Base-by-base conservation (phyloP, 768 basidiomycete genomes). In the Kockovaella imperatae region DNA sequence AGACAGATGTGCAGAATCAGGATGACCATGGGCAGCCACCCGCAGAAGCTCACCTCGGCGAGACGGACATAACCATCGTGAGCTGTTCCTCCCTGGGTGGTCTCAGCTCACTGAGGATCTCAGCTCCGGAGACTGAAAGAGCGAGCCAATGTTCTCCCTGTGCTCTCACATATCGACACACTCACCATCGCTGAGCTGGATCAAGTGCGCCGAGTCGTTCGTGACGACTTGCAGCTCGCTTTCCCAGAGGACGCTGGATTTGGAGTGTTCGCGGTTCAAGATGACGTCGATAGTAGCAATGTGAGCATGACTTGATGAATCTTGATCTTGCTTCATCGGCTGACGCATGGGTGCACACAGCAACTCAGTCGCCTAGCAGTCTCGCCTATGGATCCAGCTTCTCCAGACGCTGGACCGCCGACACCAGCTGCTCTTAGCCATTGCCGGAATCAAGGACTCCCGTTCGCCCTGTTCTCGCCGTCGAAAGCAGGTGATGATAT, bases 121-220 rank as follows among this genome's bases (percentile, higher is more conserved):
- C 47, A 63, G 64, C 60, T 67, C 23, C 56, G 53, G 13, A 52
- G 52, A 28, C 31, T 63, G 4, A 31, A 43, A 3, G 34, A 31
- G 11, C 42, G 61, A 20, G 34, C 54, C 15, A 62, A 63, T 31
- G 54, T 67, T 26, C 42, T 67, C 3, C 64, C 61, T 2, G 46
- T 67, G n/a, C 42, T 67, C 18, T 51, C 59, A 2, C 53, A 61
- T 29, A 35, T 46, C 20, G 64, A 67, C 41, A 45, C 35, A 7
- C 32, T 67, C 21, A 60, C 61, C 3, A 48, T 34, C 3, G 20
- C 42, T 4, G 57, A 67, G 34, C 54, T 60, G 4, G 41, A 35
- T 1, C 18, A 17, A 5, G 61, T 63, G 15, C 40, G 42, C 20
- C 18, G 8, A 2, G 56, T 44, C 5, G 47, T 67, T 14, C 42